phyloP scores from a whole-genome alignment of 2,329 filamentous ascomycete genomes.

The Penicillium sp. region DNA sequence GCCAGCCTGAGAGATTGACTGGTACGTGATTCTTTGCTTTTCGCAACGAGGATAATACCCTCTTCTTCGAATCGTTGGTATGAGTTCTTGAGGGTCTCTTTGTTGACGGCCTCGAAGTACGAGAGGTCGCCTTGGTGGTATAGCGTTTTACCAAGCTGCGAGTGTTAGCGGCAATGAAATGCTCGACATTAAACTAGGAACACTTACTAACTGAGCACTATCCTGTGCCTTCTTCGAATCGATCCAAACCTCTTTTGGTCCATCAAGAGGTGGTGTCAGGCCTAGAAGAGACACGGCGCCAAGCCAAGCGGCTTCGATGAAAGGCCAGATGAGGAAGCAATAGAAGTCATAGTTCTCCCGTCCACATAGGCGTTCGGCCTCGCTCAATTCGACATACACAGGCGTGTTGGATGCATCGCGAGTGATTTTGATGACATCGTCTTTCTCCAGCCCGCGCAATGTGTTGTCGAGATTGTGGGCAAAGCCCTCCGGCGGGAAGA shows the following conservation, averaged over 20 bases:
- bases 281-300: conserved; percentile 85
- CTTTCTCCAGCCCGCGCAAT: conserved; percentile 69
- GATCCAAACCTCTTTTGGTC: conserved; percentile 69
- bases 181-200: background rate
- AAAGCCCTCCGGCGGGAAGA: conserved; percentile 85
- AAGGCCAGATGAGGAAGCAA: conserved; percentile 97
- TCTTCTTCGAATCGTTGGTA: conserved; percentile 87
- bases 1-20: conserved; percentile 59
- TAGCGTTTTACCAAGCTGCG: conserved; percentile 83
- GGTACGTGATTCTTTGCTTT: conserved; percentile 54
- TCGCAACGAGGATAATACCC: conserved; percentile 74
- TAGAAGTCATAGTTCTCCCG: conserved; percentile 98
- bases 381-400: conserved; percentile 69
- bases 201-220: conserved; percentile 69
- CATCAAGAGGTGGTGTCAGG: conserved; percentile 65
- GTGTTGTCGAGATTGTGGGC: conserved; percentile 76
- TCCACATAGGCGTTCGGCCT: conserved; percentile 70
- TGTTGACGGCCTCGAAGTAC: conserved; percentile 98
- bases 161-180: conserved; percentile 15
- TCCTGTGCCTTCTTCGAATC: conserved; percentile 73
- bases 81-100: conserved; percentile 92
- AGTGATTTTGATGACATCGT: conserved; percentile 69
- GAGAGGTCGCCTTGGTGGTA: conserved; percentile 96
- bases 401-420: conserved; percentile 52
- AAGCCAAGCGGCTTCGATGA: conserved; percentile 91